Percentiles rank a stretch among this genome's conserved stretches.
Evolutionary conservation across 2,329 filamentous ascomycete genomes (phyloP).

Genomic region (Claviceps sp.): DNA sequence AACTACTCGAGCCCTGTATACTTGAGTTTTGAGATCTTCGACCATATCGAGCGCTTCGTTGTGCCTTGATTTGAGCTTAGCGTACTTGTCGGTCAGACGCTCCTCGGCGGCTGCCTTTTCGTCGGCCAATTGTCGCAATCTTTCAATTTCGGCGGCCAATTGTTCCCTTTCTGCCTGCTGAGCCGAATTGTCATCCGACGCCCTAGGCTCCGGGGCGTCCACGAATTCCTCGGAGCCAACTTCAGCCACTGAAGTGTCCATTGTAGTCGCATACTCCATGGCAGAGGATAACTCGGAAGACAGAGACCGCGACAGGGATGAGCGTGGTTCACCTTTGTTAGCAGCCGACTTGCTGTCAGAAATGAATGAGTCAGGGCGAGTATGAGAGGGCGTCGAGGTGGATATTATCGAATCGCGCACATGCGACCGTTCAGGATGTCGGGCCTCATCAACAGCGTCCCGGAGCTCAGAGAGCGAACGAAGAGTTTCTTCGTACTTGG

Average conservation of each 20-base stretch:
- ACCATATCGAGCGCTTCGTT: constrained; percentile 71
- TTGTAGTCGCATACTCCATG: constrained; percentile 58
- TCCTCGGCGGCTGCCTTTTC: constrained; percentile 68
- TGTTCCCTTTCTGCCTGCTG: constrained; percentile 24
- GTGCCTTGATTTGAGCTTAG: constrained; percentile 71
- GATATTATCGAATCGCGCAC: constrained; percentile 45
- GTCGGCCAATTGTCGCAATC: constrained; percentile 53
- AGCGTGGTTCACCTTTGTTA: constrained; percentile 49
- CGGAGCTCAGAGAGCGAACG: constrained; percentile 72
- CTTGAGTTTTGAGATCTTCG: constrained; percentile 78
- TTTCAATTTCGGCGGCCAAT: constrained; percentile 53
- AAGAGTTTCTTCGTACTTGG: constrained; percentile 84
- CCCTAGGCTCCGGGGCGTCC: constrained; percentile 29
- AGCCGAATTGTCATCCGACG: constrained; percentile 25
- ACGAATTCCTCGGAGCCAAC: constrained; percentile 25
- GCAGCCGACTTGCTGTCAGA: constrained; percentile 60
- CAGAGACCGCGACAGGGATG: constrained; percentile 71
- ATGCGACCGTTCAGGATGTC: constrained; percentile 39
- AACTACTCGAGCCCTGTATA: constrained; percentile 59
- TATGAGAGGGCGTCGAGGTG: constrained; percentile 26
- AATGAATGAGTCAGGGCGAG: constrained; percentile 71
- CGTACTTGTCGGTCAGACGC: constrained; percentile 63
- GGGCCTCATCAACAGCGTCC: constrained; percentile 68
- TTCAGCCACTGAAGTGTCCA: constrained; percentile 49
- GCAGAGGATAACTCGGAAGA: constrained; percentile 88